phyloP scores from a whole-genome alignment of 2,329 filamentous ascomycete species.

The Fusarium veterinarium region DNA sequence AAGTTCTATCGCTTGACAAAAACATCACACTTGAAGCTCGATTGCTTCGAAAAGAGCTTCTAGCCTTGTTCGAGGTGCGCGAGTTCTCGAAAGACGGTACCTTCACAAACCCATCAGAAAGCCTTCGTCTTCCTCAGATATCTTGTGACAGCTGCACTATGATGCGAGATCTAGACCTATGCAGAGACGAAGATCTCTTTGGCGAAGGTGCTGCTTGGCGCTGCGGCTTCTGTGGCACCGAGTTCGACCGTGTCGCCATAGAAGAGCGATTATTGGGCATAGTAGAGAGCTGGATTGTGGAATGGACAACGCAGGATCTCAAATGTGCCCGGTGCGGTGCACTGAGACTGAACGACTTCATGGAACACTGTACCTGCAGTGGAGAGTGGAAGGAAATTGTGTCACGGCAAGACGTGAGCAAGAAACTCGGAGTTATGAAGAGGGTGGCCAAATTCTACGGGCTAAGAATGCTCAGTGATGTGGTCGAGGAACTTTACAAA shows the following conservation, averaged over 20 bases:
- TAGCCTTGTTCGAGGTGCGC: constrained; percentile 90
- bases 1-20: constrained; percentile 90
- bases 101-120: constrained; percentile 86
- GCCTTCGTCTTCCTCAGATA: constrained; percentile 77
- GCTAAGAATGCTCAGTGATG: constrained; percentile 81
- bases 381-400: constrained; percentile 84
- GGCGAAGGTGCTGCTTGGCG: constrained; percentile 69
- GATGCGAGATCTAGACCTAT: constrained; percentile 89
- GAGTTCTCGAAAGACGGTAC: constrained; percentile 92
- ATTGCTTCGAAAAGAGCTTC: constrained; percentile 86
- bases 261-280: constrained; percentile 85
- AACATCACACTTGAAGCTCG: constrained; percentile 90
- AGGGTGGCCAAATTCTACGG: constrained; percentile 83
- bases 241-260: constrained; percentile 81
- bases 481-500: constrained; percentile 72
- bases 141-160: constrained; percentile 93
- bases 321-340: constrained; percentile 80
- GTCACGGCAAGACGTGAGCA: constrained; percentile 72
- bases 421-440: constrained; percentile 74
- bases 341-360: constrained; percentile 88
- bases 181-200: constrained; percentile 85
- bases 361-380: constrained; percentile 95
- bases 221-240: constrained; percentile 79
- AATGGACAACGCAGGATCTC: constrained; percentile 91
- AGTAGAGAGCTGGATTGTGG: constrained; percentile 78